phyloP scores from a whole-genome alignment of 352 stramenopile species.

The Phytophthora pseudosyringae region DNA sequence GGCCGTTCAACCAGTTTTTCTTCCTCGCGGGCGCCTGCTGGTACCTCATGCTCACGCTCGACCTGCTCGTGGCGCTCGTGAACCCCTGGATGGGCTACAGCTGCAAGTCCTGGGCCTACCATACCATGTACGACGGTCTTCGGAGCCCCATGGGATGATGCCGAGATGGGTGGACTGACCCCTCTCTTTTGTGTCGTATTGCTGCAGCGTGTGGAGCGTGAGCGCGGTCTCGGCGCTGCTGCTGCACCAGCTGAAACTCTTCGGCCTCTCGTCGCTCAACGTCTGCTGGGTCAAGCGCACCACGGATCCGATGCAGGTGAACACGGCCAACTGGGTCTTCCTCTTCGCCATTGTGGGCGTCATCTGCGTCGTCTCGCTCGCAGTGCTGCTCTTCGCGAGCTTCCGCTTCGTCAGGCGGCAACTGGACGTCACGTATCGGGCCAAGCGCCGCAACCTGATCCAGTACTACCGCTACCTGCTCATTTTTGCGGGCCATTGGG shows the following conservation, averaged over 20 bases:
- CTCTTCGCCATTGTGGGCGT: conserved; percentile 61
- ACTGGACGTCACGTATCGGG: conserved; percentile 84
- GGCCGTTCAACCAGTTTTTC: conserved; percentile 85
- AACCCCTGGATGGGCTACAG: conserved; percentile 91
- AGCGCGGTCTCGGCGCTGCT: conserved; percentile 67
- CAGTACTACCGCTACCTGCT: conserved; percentile 90
- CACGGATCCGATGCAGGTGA: conserved; percentile 44
- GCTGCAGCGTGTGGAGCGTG: conserved; percentile 69
- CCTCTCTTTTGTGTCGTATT: not conserved
- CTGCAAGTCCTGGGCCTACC: conserved; percentile 86
- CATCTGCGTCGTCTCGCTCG: conserved; percentile 68
- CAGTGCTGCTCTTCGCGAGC: conserved; percentile 81
- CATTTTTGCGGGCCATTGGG: conserved; percentile 77
- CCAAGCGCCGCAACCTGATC: conserved; percentile 81
- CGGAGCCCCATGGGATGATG: not conserved
- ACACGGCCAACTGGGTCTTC: conserved; percentile 69
- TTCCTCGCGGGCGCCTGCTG: conserved; percentile 66
- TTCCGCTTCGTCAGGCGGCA: conserved; percentile 87
- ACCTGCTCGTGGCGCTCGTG: conserved; percentile 85
- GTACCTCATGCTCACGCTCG: conserved; percentile 87
- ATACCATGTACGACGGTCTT: conserved; percentile 60
- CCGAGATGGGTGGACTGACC: conserved; percentile 3
- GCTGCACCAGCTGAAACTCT: conserved; percentile 68
- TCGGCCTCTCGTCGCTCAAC: conserved; percentile 74
- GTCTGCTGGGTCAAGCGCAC: conserved; percentile 82